These are phyloP conservation scores for Oryza punctata DNA, from an alignment of 176 grass and related monocot genomes.

Conservation along the genomic window DNA sequence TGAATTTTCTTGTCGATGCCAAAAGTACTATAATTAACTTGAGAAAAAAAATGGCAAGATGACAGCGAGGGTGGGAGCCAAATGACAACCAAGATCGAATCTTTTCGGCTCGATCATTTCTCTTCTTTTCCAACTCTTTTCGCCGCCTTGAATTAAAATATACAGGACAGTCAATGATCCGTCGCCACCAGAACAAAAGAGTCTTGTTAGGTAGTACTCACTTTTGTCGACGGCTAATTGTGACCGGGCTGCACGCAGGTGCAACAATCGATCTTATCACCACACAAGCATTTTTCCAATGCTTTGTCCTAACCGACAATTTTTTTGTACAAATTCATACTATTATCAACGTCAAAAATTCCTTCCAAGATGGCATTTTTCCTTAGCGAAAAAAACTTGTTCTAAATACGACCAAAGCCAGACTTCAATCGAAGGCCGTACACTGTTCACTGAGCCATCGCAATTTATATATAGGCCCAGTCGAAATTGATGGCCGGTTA, in stretches of 20 bases:
- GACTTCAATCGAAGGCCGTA: background rate
- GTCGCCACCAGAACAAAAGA: conserved; percentile 11
- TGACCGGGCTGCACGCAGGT: background rate
- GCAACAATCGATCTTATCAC: background rate
- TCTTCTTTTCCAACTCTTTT: background rate
- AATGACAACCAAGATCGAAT: conserved; percentile 35
- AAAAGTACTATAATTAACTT: background rate
- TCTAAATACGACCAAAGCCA: background rate
- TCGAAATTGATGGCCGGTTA: conserved; percentile 9
- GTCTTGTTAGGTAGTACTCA: background rate
- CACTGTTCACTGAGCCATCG: background rate
- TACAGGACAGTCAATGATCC: background rate
- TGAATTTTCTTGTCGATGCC: background rate
- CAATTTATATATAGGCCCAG: background rate
- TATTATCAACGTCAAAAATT: background rate
- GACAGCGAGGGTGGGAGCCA: conserved; percentile 21
- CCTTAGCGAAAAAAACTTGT: background rate
- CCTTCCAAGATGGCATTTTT: background rate
- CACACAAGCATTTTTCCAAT: background rate
- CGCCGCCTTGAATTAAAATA: background rate
- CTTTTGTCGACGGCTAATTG: conserved; percentile 20
- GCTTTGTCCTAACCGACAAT: background rate
- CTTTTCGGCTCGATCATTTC: background rate
- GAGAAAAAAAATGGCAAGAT: background rate
- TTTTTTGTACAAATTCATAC: background rate